Conservation (phyloP, 169 alveolate species). For the Plasmodium gaboni region DNA sequence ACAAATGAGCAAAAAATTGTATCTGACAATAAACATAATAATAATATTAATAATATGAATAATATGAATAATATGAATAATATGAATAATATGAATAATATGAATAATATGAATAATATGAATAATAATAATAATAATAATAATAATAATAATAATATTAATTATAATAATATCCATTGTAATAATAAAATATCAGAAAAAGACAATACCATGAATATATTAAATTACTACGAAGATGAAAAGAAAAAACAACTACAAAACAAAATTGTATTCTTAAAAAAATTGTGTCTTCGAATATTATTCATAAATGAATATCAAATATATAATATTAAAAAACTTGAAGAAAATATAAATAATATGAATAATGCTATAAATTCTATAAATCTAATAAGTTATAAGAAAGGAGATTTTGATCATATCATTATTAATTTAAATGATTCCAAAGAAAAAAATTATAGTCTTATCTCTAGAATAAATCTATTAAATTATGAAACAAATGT, state of each 20-base stretch:
- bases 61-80: too few species aligned
- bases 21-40: slow-evolving; percentile 8
- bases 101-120: background rate
- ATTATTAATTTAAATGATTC: slow-evolving; percentile 74
- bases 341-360: slow-evolving; percentile 73
- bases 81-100: background rate
- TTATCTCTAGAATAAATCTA: slow-evolving; percentile 65
- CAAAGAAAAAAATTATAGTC: slow-evolving; percentile 72
- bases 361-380: slow-evolving; percentile 73
- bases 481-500: slow-evolving; percentile 72
- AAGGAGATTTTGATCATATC: slow-evolving; percentile 75
- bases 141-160: background rate
- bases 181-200: background rate
- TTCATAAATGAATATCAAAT: slow-evolving; percentile 73
- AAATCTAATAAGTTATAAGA: slow-evolving; percentile 44
- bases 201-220: background rate
- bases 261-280: slow-evolving; percentile 50
- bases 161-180: background rate
- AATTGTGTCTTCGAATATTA: slow-evolving; percentile 59
- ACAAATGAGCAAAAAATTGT: slow-evolving; percentile 1
- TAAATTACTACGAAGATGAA: slow-evolving; percentile 64
- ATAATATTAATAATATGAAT: background rate
- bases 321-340: slow-evolving; percentile 57
- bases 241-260: slow-evolving; percentile 45
- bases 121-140: background rate